Conservation (phyloP, 257 asterid genomes). For the Salvia miltiorrhiza region DNA sequence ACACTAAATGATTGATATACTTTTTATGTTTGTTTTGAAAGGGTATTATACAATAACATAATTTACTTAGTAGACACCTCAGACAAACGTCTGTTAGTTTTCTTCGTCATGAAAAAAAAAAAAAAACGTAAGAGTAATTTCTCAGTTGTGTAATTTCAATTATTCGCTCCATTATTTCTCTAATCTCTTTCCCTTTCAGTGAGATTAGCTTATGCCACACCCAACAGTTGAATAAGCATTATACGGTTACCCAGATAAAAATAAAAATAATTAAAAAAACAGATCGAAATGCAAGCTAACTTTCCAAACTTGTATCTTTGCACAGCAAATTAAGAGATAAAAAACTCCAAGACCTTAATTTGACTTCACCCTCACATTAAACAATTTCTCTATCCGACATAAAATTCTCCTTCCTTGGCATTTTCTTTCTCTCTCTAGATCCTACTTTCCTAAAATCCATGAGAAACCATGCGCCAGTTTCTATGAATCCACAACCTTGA, state of each 20-base stretch:
- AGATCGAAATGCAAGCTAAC: neutral
- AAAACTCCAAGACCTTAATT: neutral
- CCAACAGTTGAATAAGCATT: too few species aligned
- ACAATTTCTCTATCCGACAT: slow-evolving; percentile 17
- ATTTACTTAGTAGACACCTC: too few species aligned
- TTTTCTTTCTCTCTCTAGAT: slow-evolving; percentile 22
- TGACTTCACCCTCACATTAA: neutral
- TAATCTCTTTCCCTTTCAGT: neutral
- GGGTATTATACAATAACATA: too few species aligned
- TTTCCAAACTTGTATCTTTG: neutral
- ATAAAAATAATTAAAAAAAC: neutral
- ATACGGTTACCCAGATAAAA: too few species aligned
- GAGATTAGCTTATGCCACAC: neutral
- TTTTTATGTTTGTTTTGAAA: too few species aligned
- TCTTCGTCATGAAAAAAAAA: too few species aligned
- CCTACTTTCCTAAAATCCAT: slow-evolving; percentile 12
- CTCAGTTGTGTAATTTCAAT: neutral
- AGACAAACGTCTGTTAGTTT: too few species aligned
- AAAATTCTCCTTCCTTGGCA: slow-evolving; percentile 40
- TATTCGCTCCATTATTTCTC: neutral
- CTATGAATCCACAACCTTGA: neutral
- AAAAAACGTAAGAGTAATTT: neutral
- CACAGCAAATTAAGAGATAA: neutral
- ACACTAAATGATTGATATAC: too few species aligned
- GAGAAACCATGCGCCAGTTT: neutral